Evolutionary conservation across 257 asterid species (phyloP).

Genomic region (Ilex asprella): DNA sequence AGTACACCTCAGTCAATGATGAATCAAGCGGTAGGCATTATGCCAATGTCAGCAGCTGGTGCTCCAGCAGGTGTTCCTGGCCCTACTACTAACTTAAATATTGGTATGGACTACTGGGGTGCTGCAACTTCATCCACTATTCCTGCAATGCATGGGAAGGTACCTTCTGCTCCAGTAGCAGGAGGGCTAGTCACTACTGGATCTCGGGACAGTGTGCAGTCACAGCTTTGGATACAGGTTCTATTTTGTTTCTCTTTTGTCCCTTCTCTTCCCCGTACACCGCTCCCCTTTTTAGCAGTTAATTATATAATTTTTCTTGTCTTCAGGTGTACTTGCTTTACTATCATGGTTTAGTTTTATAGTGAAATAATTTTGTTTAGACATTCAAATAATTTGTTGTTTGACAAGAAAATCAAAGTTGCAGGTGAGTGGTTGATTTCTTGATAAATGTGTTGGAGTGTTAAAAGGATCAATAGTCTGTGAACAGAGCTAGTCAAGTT

Average conservation of each 20-base stretch:
- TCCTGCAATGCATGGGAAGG: slow-evolving; percentile 64
- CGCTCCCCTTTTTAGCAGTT: slow-evolving; percentile 6
- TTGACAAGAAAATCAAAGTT: too few relatives aligned
- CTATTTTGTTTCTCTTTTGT: not conserved
- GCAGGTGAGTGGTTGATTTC: too few relatives aligned
- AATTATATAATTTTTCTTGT: slow-evolving; percentile 1
- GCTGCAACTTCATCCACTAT: slow-evolving; percentile 45
- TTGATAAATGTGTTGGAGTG: too few relatives aligned
- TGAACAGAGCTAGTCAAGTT: too few relatives aligned
- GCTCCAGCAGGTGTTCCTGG: slow-evolving; percentile 64
- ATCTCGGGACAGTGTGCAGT: slow-evolving; percentile 58
- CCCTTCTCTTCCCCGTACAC: not conserved
- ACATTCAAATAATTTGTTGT: too few relatives aligned
- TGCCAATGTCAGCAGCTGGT: slow-evolving; percentile 55
- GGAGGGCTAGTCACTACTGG: slow-evolving; percentile 51
- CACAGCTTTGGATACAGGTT: slow-evolving; percentile 80
- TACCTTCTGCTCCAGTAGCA: slow-evolving; percentile 45
- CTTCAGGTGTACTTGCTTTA: not conserved
- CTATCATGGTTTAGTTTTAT: slow-evolving; percentile 1
- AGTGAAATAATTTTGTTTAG: not conserved
- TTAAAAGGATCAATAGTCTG: too few relatives aligned
- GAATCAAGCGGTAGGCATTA: slow-evolving; percentile 30
- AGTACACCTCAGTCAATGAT: slow-evolving; percentile 39
- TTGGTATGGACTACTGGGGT: slow-evolving; percentile 92
- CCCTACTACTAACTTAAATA: slow-evolving; percentile 82